Evolutionary conservation across 2,329 filamentous ascomycete genomes (phyloP).

Genomic region (Paecilomyces fulvus): DNA sequence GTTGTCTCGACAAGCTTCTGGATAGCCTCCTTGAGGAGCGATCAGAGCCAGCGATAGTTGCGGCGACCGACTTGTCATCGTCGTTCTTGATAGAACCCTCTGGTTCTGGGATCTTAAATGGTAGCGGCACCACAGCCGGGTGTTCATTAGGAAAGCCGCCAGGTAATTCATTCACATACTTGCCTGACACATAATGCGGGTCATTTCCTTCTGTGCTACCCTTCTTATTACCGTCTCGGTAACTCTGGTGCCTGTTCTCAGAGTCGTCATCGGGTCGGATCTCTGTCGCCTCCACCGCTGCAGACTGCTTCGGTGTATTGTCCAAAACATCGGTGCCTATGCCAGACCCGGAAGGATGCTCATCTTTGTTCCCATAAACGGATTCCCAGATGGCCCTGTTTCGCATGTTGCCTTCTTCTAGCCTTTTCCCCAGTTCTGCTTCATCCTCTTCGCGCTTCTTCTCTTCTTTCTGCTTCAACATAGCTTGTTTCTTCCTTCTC

Average conservation of each 20-base stretch:
- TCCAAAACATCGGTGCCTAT: slow-evolving; percentile 23
- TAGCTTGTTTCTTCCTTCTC: slow-evolving; percentile 39
- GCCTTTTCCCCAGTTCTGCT: slow-evolving; percentile 57
- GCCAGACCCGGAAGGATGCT: slow-evolving; percentile 39
- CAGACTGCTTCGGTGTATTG: background rate
- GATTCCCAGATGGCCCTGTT: slow-evolving; percentile 62
- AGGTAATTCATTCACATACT: background rate
- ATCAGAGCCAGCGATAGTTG: slow-evolving; percentile 44
- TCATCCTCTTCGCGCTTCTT: slow-evolving; percentile 56
- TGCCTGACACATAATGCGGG: slow-evolving; percentile 3
- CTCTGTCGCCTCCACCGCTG: background rate
- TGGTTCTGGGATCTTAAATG: slow-evolving; percentile 13
- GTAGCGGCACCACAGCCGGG: slow-evolving; percentile 6
- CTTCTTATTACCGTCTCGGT: slow-evolving; percentile 6
- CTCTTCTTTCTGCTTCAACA: slow-evolving; percentile 42
- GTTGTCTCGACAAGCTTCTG: slow-evolving; percentile 22
- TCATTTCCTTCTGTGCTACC: background rate
- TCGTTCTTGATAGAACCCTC: slow-evolving; percentile 31
- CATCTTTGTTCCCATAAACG: slow-evolving; percentile 54
- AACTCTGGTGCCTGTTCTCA: background rate
- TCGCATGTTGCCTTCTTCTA: slow-evolving; percentile 37
- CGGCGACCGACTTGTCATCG: slow-evolving; percentile 57
- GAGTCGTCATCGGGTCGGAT: background rate
- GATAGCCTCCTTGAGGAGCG: slow-evolving; percentile 18
- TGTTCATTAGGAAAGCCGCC: slow-evolving; percentile 1